A percentile compares a stretch with the other conserved stretches of the same genome.
Evolutionary conservation across 2,329 filamentous ascomycete genomes (phyloP).

Genomic region (Penicillium sp.): DNA sequence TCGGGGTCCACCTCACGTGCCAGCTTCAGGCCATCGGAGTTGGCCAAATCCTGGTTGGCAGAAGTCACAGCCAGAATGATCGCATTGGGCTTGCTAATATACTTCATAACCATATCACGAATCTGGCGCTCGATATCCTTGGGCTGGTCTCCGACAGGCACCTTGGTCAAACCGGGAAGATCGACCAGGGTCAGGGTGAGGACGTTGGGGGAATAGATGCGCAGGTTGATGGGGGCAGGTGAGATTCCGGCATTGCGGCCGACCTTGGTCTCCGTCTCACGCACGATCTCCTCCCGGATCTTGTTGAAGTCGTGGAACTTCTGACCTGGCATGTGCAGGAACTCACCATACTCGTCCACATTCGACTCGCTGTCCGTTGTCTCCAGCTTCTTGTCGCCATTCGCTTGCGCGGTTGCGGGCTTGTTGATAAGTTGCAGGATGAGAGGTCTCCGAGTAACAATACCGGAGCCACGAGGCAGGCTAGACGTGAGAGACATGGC

Average conservation of each 20-base stretch:
- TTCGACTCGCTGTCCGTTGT: constrained; percentile 85
- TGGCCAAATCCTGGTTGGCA: constrained; percentile 96
- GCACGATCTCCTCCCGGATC: constrained; percentile 94
- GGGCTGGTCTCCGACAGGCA: constrained; percentile 93
- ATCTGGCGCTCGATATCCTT: constrained; percentile 97
- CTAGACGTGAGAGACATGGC: constrained; percentile 48
- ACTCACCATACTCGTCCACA: constrained; percentile 96
- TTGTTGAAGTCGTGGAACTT: constrained; percentile 99
- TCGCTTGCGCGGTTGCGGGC: constrained; percentile 59
- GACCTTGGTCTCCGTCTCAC: constrained; percentile 95
- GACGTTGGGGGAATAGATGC: constrained; percentile 98
- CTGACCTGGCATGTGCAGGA: constrained; percentile 93
- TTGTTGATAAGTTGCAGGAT: constrained; percentile 98
- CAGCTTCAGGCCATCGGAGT: constrained; percentile 95
- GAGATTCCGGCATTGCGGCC: constrained; percentile 96
- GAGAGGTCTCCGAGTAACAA: constrained; percentile 92
- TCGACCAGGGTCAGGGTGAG: constrained; percentile 95
- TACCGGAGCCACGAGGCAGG: constrained; percentile 93
- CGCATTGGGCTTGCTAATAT: constrained; percentile 96
- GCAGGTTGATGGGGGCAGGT: constrained; percentile 91
- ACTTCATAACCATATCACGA: constrained; percentile 95
- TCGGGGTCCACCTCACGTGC: constrained; percentile 96
- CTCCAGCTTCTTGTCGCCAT: constrained; percentile 66
- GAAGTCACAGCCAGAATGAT: constrained; percentile 96
- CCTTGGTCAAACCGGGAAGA: constrained; percentile 92